These are phyloP conservation scores for Pseudonitzschia multiseries DNA, from an alignment of 108 stramenopile species.

Conservation along the genomic window DNA sequence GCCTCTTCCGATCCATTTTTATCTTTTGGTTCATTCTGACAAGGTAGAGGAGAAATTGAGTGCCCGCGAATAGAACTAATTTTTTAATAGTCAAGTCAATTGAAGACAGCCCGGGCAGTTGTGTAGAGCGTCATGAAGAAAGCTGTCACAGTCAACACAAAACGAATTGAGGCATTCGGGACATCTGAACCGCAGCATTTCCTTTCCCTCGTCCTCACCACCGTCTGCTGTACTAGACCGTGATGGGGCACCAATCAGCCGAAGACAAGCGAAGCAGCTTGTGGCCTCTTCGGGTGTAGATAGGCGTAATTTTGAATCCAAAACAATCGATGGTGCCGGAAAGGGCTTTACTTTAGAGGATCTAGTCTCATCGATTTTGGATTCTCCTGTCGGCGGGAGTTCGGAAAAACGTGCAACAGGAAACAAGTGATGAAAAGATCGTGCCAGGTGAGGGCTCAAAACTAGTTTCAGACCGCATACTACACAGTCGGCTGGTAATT, in stretches of 20 bases:
- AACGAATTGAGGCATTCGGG: slow-evolving; percentile 82
- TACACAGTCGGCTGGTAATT: slow-evolving; percentile 82
- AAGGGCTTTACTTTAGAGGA: slow-evolving; percentile 1
- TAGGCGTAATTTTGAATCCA: slow-evolving; percentile 27
- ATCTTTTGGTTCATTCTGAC: not conserved
- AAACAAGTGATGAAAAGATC: slow-evolving; percentile 93
- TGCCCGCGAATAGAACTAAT: not conserved
- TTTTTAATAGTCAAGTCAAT: not conserved
- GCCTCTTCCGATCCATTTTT: too few relatives aligned
- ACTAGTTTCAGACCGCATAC: slow-evolving; percentile 90
- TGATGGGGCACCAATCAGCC: slow-evolving; percentile 9
- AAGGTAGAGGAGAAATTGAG: not conserved
- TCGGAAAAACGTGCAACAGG: slow-evolving; percentile 86
- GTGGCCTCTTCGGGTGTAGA: slow-evolving; percentile 17
- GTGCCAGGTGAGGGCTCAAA: slow-evolving; percentile 80
- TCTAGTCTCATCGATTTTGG: not conserved
- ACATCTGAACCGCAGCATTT: slow-evolving; percentile 73
- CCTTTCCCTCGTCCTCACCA: slow-evolving; percentile 37
- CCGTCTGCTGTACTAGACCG: slow-evolving; percentile 15
- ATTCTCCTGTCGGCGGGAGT: slow-evolving; percentile 20
- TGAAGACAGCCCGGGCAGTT: slow-evolving; percentile 89
- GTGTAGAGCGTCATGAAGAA: slow-evolving; percentile 88
- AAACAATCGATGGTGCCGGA: not conserved
- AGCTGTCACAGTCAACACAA: slow-evolving; percentile 89
- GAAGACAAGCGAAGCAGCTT: slow-evolving; percentile 74